Evolutionary conservation across 1,284 basidiomycete species (phyloP).

Genomic region (Boletus sp.): DNA sequence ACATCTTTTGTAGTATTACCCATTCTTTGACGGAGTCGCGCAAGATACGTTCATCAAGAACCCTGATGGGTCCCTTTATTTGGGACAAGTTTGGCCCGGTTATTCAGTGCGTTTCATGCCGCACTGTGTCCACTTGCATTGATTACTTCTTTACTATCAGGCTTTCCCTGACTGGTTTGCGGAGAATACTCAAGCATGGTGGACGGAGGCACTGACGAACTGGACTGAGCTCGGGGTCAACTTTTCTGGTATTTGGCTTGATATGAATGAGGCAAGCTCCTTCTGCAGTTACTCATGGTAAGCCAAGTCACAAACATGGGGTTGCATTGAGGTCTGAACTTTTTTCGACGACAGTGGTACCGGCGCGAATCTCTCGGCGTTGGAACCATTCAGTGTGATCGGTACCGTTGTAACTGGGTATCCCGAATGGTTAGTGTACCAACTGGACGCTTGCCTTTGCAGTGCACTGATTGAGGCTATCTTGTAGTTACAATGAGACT

Average conservation of each 20-base stretch:
- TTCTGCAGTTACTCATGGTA: conserved; percentile 65
- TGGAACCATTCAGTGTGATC: conserved; percentile 37
- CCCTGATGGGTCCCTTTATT: conserved; percentile 59
- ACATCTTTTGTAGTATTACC: conserved; percentile 38
- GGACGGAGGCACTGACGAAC: conserved; percentile 57
- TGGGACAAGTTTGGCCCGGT: conserved; percentile 65
- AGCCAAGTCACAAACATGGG: conserved; percentile 22
- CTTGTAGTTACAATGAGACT: conserved; percentile 55
- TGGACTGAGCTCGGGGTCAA: conserved; percentile 57
- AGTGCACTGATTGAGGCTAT: conserved; percentile 1
- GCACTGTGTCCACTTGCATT: neutral
- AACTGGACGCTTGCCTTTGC: neutral
- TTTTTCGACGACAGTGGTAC: conserved; percentile 41
- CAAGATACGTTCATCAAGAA: conserved; percentile 62
- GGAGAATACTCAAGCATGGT: conserved; percentile 52
- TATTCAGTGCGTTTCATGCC: conserved; percentile 36
- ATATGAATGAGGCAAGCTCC: conserved; percentile 69
- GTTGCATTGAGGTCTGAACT: neutral
- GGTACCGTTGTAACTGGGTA: conserved; percentile 49
- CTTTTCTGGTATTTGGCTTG: conserved; percentile 71
- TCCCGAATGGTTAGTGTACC: conserved; percentile 53
- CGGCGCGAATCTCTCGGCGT: conserved; percentile 43
- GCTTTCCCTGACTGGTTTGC: conserved; percentile 71
- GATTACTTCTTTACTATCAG: conserved; percentile 21
- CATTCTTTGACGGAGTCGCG: conserved; percentile 42